Evolutionary conservation across 768 basidiomycete species (phyloP).

Genomic region (Gyrodon lividus): DNA sequence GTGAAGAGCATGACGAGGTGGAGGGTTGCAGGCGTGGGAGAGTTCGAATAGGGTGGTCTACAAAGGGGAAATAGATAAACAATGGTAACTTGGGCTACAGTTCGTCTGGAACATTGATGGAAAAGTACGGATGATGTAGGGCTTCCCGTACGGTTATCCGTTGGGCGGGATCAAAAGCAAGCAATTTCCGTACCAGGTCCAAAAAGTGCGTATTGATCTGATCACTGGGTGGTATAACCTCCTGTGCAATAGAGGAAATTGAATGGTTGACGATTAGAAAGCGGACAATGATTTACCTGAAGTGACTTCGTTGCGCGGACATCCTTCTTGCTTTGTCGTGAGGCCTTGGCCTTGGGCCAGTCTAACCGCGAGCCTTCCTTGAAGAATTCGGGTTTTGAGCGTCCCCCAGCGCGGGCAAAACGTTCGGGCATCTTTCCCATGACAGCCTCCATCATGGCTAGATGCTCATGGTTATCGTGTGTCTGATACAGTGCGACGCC

Average conservation of each 20-base stretch:
- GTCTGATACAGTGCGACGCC: slow-evolving; percentile 99
- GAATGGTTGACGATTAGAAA: background rate
- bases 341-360: slow-evolving; percentile 88
- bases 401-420: slow-evolving; percentile 71
- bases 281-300: slow-evolving; percentile 48
- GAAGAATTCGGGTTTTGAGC: slow-evolving; percentile 92
- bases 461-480: slow-evolving; percentile 97
- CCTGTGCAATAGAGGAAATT: slow-evolving; percentile 41
- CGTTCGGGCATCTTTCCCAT: slow-evolving; percentile 97
- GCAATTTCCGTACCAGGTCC: slow-evolving; percentile 82
- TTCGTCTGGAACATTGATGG: slow-evolving; percentile 64
- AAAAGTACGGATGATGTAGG: slow-evolving; percentile 84
- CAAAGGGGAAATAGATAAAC: slow-evolving; percentile 34
- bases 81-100: slow-evolving; percentile 45
- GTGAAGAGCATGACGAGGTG: slow-evolving; percentile 21
- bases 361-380: slow-evolving; percentile 82
- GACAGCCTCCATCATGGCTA: slow-evolving; percentile 99
- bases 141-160: slow-evolving; percentile 89
- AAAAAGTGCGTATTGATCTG: slow-evolving; percentile 76
- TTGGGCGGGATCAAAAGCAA: slow-evolving; percentile 87
- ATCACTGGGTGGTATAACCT: slow-evolving; percentile 81
- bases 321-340: slow-evolving; percentile 90
- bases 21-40: slow-evolving; percentile 18
- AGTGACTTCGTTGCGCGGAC: slow-evolving; percentile 82
- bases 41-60: slow-evolving; percentile 28